Evolutionary conservation across 2,329 filamentous ascomycete genomes (phyloP), one percentile per base, ranked within the genome.

Genomic region (Sclerotinia nivalis): DNA sequence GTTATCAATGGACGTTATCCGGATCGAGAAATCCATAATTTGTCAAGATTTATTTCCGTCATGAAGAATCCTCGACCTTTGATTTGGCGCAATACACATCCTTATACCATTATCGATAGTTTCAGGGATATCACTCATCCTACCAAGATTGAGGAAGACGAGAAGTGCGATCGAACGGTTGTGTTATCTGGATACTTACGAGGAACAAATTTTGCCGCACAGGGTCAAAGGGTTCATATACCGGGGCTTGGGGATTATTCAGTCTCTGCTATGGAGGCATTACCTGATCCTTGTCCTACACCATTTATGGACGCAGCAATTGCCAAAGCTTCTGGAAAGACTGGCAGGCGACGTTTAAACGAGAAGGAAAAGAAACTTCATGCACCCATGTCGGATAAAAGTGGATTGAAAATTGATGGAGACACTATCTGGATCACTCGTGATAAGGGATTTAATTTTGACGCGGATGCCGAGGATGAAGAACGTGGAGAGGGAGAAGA

Each of bases 61-160:
- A 99, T 99, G 96, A 99, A 99, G 85, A 99, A 97, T 79, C 95
- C 96, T 6, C 87, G 96, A 71, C 96, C 96, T n/a, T 84, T 99
- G 43, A 85, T 99, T 55, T 99, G 96, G 95, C 88, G 96, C 71
- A 99, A 99, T 79, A 91, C 93, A 1, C 96, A 99, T 83, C 94
- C 95, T 6, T 99, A 99, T 80, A 89, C 93, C 70, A 84, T 99
- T 68, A 92, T 96, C 70, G 96, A 99, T 82, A 93, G 94, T 73
- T 97, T 98, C 81, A 87, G 97, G 75, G 96, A 99, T 80, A 89
- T 99, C 67, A 99, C 96, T 0, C 93, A 97, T 49, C 96, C 96
- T 0, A 96, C 93, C 13, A 89, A 91, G 75, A 91, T 98, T 58
- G 96, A 99, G 79, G 88, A 93, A 76, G 87, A 99, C 76, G 85